Conservation (phyloP, 306 rosid species). For the Cucurbita maxima region DNA sequence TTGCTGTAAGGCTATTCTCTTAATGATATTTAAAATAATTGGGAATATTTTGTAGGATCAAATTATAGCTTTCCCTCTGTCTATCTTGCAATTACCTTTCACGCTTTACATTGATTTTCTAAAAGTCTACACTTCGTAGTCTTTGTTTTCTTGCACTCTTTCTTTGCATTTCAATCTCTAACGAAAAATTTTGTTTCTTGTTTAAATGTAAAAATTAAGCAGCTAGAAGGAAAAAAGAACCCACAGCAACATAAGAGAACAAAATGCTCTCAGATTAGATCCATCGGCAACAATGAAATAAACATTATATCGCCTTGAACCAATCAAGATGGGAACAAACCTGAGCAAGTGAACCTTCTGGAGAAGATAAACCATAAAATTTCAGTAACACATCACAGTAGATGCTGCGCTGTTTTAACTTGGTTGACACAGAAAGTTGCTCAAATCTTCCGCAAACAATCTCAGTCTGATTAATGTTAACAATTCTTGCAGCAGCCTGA, state of each 20-base stretch:
- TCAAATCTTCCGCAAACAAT: constrained; percentile 81
- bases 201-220: neutral
- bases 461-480: constrained; percentile 59
- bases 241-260: no score
- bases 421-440: constrained; percentile 73
- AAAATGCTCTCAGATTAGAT: neutral
- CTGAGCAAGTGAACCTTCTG: constrained; percentile 98
- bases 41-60: neutral
- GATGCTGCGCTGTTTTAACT: constrained; percentile 71
- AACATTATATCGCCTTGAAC: constrained; percentile 6
- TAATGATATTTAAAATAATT: no score
- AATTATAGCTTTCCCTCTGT: neutral
- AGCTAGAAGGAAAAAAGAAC: neutral
- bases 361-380: constrained; percentile 79
- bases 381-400: constrained; percentile 69
- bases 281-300: neutral
- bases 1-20: neutral
- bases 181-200: neutral
- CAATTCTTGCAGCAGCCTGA: constrained; percentile 80
- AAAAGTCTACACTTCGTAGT: no score
- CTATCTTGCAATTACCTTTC: neutral
- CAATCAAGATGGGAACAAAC: constrained; percentile 25
- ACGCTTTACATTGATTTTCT: no score
- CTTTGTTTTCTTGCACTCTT: neutral
- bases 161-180: neutral